Percentiles rank a stretch among this genome's conserved stretches.
Conservation (phyloP, 306 rosid species). For the Astragalus membranaceus region DNA sequence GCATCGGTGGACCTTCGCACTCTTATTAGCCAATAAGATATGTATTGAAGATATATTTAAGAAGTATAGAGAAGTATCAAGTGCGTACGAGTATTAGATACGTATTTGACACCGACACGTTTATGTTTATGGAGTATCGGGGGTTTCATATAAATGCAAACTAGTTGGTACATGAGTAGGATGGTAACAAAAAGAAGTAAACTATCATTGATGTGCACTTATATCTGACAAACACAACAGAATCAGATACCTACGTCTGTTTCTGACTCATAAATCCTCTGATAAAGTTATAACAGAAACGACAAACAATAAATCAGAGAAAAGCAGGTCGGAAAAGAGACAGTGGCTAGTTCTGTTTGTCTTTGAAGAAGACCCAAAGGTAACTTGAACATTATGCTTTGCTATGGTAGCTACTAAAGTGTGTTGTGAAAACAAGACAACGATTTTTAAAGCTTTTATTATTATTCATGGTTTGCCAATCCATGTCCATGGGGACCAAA, state of each 20-base stretch:
- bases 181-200: background rate
- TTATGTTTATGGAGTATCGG: too few relatives aligned
- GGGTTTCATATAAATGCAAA: too few relatives aligned
- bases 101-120: too few relatives aligned
- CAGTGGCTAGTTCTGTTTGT: background rate
- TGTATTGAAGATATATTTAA: too few relatives aligned
- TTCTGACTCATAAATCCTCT: slow-evolving; percentile 28
- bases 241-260: slow-evolving; percentile 49
- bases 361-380: slow-evolving; percentile 6
- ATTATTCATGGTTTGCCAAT: slow-evolving; percentile 20
- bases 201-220: background rate
- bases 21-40: too few relatives aligned
- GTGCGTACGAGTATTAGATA: too few relatives aligned
- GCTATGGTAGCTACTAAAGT: slow-evolving; percentile 2
- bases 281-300: slow-evolving; percentile 19
- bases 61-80: too few relatives aligned
- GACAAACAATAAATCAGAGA: slow-evolving; percentile 25
- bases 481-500: slow-evolving; percentile 39
- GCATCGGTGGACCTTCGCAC: too few relatives aligned
- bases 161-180: background rate
- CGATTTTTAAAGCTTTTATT: slow-evolving; percentile 10
- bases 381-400: slow-evolving; percentile 8
- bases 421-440: slow-evolving; percentile 34
- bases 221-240: slow-evolving; percentile 13
- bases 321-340: slow-evolving; percentile 6